Evolutionary conservation across 192 early-diverging fungal species (phyloP).

Genomic region (Coemansia sp.): DNA sequence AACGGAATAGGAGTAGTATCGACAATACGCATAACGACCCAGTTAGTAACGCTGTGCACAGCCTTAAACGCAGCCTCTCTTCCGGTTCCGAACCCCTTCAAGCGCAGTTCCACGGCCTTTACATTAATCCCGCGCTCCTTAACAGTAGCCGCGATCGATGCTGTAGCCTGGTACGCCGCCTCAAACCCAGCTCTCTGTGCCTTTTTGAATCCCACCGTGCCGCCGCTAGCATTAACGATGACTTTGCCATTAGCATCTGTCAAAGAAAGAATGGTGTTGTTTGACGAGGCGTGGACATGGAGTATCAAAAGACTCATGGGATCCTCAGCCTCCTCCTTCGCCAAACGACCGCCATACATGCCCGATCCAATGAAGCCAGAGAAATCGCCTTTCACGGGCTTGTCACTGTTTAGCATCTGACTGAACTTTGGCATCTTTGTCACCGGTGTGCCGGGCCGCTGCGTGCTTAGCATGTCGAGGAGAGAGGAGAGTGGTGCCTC

Average conservation of each 20-base stretch:
- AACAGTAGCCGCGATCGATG: constrained; percentile 68
- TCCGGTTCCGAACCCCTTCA: constrained; percentile 92
- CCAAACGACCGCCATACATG: constrained; percentile 4
- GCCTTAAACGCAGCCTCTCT: constrained; percentile 92
- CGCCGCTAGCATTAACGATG: constrained; percentile 76
- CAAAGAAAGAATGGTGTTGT: constrained; percentile 90
- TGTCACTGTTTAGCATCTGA: not conserved
- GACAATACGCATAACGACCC: constrained; percentile 75
- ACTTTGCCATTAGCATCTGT: constrained; percentile 71
- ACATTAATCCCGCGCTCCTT: constrained; percentile 69
- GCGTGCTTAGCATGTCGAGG: constrained; percentile 18
- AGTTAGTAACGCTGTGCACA: constrained; percentile 69
- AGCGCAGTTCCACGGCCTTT: constrained; percentile 69
- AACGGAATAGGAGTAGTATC: constrained; percentile 92
- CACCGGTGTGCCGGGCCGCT: not conserved
- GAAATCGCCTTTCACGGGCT: constrained; percentile 20
- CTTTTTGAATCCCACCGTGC: constrained; percentile 85
- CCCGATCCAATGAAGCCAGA: constrained; percentile 22
- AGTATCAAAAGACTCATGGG: constrained; percentile 45
- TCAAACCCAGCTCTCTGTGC: constrained; percentile 86
- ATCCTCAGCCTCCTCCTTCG: constrained; percentile 8
- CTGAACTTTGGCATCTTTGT: not conserved
- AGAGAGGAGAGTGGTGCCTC: constrained; percentile 13
- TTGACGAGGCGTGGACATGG: constrained; percentile 61
- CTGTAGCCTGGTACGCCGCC: constrained; percentile 88